Percentiles rank a stretch among this genome's conserved stretches.
Evolutionary conservation across 768 basidiomycete species (phyloP).

Genomic region (Suillus luteus): DNA sequence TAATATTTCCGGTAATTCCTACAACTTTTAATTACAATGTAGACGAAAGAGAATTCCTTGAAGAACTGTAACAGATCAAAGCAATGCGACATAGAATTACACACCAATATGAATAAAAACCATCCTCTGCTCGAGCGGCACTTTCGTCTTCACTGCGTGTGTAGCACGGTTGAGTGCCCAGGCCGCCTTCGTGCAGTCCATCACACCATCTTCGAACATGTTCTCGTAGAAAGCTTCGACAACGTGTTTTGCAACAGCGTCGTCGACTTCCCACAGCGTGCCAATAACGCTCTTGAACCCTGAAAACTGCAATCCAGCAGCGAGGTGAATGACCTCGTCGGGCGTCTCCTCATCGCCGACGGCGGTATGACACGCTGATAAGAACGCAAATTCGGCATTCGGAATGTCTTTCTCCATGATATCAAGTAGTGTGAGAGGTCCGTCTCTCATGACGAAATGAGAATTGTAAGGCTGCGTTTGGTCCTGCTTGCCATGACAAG

Average conservation of each 20-base stretch:
- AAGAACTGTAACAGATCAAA: too few species aligned
- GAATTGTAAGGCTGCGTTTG: neutral
- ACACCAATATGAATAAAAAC: neutral
- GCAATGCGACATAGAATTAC: neutral
- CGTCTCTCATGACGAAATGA: neutral
- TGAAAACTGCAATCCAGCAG: neutral
- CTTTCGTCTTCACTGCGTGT: neutral
- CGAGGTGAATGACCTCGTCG: neutral
- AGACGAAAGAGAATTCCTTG: neutral
- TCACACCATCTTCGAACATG: neutral
- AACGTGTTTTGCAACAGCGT: neutral
- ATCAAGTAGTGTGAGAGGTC: neutral
- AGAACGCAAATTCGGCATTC: neutral
- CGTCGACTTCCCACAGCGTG: neutral
- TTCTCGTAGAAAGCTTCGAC: neutral
- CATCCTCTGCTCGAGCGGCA: neutral
- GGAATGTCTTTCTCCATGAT: neutral
- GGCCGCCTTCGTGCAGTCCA: neutral
- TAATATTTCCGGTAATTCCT: neutral
- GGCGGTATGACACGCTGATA: neutral
- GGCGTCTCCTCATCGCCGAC: neutral
- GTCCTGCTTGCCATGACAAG: neutral
- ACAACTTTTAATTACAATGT: neutral
- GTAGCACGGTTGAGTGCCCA: neutral
- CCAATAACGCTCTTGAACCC: too few species aligned